Base-by-base conservation (phyloP, 2,329 filamentous ascomycete genomes). In the Amesomyces nigricolor region DNA sequence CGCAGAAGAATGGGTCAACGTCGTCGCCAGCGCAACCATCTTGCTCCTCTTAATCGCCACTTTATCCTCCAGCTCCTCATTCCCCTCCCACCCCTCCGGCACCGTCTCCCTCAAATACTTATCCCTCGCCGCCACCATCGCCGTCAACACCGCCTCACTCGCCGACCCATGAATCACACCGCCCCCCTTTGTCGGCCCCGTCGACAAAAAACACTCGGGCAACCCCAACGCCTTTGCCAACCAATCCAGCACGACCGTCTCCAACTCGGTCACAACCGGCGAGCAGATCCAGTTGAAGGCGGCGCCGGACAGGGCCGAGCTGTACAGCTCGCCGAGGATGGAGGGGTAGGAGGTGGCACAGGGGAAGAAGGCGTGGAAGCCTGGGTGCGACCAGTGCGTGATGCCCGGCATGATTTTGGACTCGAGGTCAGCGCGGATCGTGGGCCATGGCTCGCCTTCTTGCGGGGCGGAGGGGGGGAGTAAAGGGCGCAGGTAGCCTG, bases 261-360 rank as follows among this genome's bases (percentile, higher is more conserved):
- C 92, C 47, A 97, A 80, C 73, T 97, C 92, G 0, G 92, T 97
- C 16, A 94, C 86, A 6, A 88, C 91, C 0, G 92, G 92, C 5
- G 86, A 91, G 73, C 92, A 96, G 61, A 96, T 85, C 92, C 92
- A 97, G 73, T 97, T 97, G 78, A 97, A 97, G 39, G 90, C 90
- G 1, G 92, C 90, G 14, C 89, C 89, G 11, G 85, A 94, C 72
- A 96, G 91, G 6, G 90, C 87, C 5, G 89, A 86, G 43, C 85
- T 89, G 76, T 96, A 97, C 75, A 97, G 85, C 73, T 97, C 92
- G 17, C 90, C 92, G 10, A 97, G 79, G 70, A 96, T 92, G 29
- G 85, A 82, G 0, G 92, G 91, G 68, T 87, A 96, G 37, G 87
- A 89, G 51, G 86, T 85, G 22, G 83, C 85, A 48, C 89, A 89